A percentile compares a stretch with the other conserved stretches of the same genome.
Evolutionary conservation across 1,284 basidiomycete genomes (phyloP).

Genomic region (Ganoderma lingzhi): DNA sequence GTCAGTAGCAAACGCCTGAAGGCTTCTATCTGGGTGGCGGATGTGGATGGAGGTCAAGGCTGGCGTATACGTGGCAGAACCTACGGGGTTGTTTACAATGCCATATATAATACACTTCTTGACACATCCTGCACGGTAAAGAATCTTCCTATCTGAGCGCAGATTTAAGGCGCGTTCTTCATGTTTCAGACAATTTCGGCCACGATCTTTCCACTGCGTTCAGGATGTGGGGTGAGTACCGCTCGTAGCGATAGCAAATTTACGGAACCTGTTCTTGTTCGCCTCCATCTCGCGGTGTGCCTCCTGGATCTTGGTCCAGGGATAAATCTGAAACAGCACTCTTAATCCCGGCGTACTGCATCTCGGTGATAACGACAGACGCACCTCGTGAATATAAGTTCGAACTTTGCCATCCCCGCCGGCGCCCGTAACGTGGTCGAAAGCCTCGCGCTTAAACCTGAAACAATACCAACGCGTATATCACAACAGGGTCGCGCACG

Average conservation of each 20-base stretch:
- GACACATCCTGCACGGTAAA: not conserved
- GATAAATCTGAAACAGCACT: conserved; percentile 64
- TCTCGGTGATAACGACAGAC: not conserved
- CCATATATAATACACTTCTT: not conserved
- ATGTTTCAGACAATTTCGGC: conserved; percentile 19
- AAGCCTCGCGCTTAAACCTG: conserved; percentile 56
- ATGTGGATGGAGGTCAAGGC: not conserved
- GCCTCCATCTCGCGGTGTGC: conserved; percentile 91
- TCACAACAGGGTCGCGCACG: not conserved
- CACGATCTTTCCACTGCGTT: conserved; percentile 60
- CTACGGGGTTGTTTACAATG: not conserved
- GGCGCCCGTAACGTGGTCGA: conserved; percentile 66
- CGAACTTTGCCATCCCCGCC: conserved; percentile 69
- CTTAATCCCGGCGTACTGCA: not conserved
- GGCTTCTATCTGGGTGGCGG: not conserved
- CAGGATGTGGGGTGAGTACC: not conserved
- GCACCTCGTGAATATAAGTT: conserved; percentile 81
- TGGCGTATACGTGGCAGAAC: not conserved
- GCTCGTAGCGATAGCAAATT: not conserved
- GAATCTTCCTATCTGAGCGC: not conserved
- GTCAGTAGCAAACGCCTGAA: not conserved
- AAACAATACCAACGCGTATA: not conserved
- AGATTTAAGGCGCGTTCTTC: not conserved
- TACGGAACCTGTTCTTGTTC: conserved; percentile 72
- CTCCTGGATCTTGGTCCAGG: conserved; percentile 84